Conservation (phyloP, 257 asterid species). For the Paulownia fortunei region DNA sequence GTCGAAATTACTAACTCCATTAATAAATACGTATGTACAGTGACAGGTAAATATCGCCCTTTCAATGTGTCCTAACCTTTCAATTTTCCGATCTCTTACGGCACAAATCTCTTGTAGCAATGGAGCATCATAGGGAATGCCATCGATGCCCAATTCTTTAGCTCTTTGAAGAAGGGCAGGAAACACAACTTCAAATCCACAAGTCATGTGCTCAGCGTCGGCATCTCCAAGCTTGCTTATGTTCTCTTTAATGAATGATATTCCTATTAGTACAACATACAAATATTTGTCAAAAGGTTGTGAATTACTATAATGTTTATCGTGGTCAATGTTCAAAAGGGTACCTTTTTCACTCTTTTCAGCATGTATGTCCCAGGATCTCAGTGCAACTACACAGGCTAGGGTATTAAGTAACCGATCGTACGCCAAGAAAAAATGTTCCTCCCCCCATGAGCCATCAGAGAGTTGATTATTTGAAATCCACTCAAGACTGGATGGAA, state of each 20-base stretch:
- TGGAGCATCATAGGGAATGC: constrained; percentile 35
- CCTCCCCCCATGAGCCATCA: constrained; percentile 65
- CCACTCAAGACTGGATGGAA: constrained; percentile 51
- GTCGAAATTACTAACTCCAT: no score
- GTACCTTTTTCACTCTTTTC: constrained; percentile 35
- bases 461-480: constrained; percentile 48
- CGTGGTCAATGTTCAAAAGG: no score
- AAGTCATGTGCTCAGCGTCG: constrained; percentile 40
- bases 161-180: constrained; percentile 51
- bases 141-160: constrained; percentile 29
- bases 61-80: constrained; percentile 14
- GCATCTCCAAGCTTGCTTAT: constrained; percentile 22
- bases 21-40: no score
- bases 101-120: constrained; percentile 29
- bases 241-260: constrained; percentile 34
- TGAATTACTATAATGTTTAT: no score
- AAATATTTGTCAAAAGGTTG: background rate
- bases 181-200: constrained; percentile 51
- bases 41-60: background rate
- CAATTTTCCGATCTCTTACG: constrained; percentile 29
- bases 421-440: constrained; percentile 17
- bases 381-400: constrained; percentile 41
- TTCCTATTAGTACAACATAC: constrained; percentile 14
- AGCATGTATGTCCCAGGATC: constrained; percentile 29
- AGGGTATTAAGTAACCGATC: constrained; percentile 43